A percentile compares a stretch with the other conserved stretches of the same genome.
phyloP scores from a whole-genome alignment of 768 basidiomycete species.

The Suillus clintonianus region DNA sequence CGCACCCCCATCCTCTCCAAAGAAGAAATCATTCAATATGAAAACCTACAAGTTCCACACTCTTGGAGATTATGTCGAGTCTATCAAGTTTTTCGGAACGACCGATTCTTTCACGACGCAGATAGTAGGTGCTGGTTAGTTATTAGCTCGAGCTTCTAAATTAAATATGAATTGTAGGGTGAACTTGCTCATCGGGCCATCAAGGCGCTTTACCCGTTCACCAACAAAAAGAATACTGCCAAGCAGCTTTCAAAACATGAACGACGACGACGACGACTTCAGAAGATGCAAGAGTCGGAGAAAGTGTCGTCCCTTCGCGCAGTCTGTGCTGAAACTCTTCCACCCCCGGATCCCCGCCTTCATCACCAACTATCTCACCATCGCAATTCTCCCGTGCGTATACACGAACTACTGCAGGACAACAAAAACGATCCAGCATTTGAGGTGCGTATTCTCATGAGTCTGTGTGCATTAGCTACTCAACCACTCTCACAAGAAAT shows the following conservation, averaged over 20 bases:
- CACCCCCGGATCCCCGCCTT: constrained; percentile 11
- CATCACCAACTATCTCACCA: neutral
- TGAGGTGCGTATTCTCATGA: constrained; percentile 3
- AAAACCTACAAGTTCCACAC: constrained; percentile 23
- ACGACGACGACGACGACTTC: constrained; percentile 10
- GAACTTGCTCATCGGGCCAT: constrained; percentile 12
- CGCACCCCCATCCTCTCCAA: neutral
- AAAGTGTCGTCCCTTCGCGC: too few species aligned
- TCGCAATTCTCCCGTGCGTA: constrained; percentile 2
- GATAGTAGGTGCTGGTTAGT: neutral
- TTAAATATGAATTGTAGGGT: constrained; percentile 3
- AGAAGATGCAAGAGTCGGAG: too few species aligned
- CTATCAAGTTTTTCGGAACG: constrained; percentile 27
- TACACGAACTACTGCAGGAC: neutral
- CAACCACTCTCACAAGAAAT: constrained; percentile 3
- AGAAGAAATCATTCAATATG: constrained; percentile 9
- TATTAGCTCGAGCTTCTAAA: neutral
- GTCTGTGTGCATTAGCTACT: too few species aligned
- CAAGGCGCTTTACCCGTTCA: constrained; percentile 26
- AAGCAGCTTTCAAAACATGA: constrained; percentile 31
- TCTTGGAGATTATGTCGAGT: constrained; percentile 31
- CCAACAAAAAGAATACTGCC: constrained; percentile 35
- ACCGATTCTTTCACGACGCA: constrained; percentile 24
- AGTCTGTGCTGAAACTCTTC: neutral
- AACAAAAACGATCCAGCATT: constrained; percentile 7